These are phyloP conservation scores for Hexamita inflata DNA, from an alignment of 208 protist genomes.

Conservation along the genomic window DNA sequence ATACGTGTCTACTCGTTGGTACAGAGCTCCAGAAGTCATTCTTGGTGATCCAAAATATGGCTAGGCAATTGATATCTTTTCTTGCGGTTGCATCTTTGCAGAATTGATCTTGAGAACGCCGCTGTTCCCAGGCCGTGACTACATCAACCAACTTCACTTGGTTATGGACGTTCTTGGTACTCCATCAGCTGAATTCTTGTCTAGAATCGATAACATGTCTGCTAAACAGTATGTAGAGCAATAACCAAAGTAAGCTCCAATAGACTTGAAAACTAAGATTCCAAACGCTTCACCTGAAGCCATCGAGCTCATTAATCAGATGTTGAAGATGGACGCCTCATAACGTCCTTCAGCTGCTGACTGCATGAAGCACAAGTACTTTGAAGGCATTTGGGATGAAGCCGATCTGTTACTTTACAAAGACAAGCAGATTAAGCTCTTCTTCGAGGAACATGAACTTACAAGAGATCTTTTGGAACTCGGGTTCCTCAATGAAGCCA, in stretches of 20 bases:
- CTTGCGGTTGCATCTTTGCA: slow-evolving; percentile 89
- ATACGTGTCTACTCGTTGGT: slow-evolving; percentile 92
- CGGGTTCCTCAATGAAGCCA: slow-evolving; percentile 11
- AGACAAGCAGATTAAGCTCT: slow-evolving; percentile 3
- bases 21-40: slow-evolving; percentile 93
- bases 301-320: slow-evolving; percentile 60
- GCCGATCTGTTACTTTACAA: background rate
- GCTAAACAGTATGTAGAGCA: slow-evolving; percentile 34
- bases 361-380: slow-evolving; percentile 71
- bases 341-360: slow-evolving; percentile 67
- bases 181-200: slow-evolving; percentile 37
- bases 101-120: slow-evolving; percentile 74
- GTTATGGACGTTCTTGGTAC: slow-evolving; percentile 47
- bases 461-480: slow-evolving; percentile 16
- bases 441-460: slow-evolving; percentile 17
- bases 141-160: slow-evolving; percentile 69
- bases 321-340: slow-evolving; percentile 65
- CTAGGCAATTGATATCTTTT: slow-evolving; percentile 86
- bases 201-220: slow-evolving; percentile 26
- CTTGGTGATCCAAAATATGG: slow-evolving; percentile 75
- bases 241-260: slow-evolving; percentile 4
- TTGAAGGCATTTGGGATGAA: slow-evolving; percentile 44
- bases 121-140: slow-evolving; percentile 69
- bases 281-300: slow-evolving; percentile 44
- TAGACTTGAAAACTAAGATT: slow-evolving; percentile 30